Evolutionary conservation across 495 filamentous ascomycete species (phyloP), one percentile per base, ranked within the genome.

Genomic region (Penicillium coprophilum): DNA sequence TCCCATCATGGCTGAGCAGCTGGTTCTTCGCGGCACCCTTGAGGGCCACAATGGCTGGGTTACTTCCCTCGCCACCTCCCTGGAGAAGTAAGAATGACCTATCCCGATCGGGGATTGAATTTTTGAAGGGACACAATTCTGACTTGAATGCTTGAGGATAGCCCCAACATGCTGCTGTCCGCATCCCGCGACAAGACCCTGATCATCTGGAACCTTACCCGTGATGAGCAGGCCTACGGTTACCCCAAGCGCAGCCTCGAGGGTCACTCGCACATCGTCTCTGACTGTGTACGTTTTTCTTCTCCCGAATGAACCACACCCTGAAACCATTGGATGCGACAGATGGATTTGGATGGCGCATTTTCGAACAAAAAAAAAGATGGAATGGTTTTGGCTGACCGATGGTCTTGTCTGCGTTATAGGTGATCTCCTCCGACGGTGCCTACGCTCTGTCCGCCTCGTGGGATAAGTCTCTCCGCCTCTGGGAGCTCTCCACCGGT

Each of bases 151-250:
- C 65, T 62, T 60, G 65, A 66, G 71, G 77, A 69, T 75, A 92
- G 89, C 88, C 95, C 95, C 70, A 97, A 99, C 85, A 99, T 99
- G 95, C 92, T 99, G 71, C 88, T 99, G 63, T 99, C 94, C 57
- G 92, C 84, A 67, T 89, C 85, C 77, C 91, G 94, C 77, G 94
- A 99, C 86, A 96, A 97, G 86, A 90, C 90, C 67, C 82, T 99
- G 73, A 99, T 99, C 82, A 93, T 99, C 86, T 99, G 94, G 94
- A 96, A 96, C 87, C 87, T 99, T 66, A 97, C 94, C 77, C 93
- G 94, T 77, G 94, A 99, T 77, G 94, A 97, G 79, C 85, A 87
- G 75, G 85, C 87, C 68, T 97, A 96, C 82, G 94, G 94, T 67
- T 96, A 96, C 86, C 94, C 94, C 71, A 97, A 97, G 86, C 89